Evolutionary conservation across 495 filamentous ascomycete species (phyloP).

Genomic region (Aspergillus indologenus): DNA sequence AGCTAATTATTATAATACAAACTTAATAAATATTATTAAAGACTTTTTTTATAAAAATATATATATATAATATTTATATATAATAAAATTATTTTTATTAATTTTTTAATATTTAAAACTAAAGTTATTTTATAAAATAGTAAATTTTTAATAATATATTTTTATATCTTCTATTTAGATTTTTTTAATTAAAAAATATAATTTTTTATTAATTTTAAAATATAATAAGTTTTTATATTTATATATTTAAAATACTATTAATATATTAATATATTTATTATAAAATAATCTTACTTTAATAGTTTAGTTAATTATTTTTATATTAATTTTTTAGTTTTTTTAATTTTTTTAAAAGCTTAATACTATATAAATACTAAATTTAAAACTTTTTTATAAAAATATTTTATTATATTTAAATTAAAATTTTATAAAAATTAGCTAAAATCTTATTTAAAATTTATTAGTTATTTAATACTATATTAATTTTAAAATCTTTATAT

Average conservation of each 20-base stretch:
- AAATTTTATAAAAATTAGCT: neutral
- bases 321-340: neutral
- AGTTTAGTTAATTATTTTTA: neutral
- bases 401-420: neutral
- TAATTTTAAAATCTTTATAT: neutral
- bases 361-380: neutral
- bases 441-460: neutral
- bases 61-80: neutral
- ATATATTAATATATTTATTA: neutral
- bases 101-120: neutral
- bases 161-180: neutral
- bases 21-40: neutral
- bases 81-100: neutral
- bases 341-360: neutral
- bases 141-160: neutral
- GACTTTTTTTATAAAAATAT: neutral
- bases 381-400: neutral
- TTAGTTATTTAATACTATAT: constrained; percentile 3
- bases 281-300: neutral
- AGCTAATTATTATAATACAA: neutral
- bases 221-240: neutral
- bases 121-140: neutral
- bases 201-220: constrained; percentile 2
- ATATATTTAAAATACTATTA: neutral
- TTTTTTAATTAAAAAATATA: neutral